Percentiles rank a stretch among this genome's conserved stretches.
Conservation (phyloP, 331 rosid genomes). For the Quercus lobata region DNA sequence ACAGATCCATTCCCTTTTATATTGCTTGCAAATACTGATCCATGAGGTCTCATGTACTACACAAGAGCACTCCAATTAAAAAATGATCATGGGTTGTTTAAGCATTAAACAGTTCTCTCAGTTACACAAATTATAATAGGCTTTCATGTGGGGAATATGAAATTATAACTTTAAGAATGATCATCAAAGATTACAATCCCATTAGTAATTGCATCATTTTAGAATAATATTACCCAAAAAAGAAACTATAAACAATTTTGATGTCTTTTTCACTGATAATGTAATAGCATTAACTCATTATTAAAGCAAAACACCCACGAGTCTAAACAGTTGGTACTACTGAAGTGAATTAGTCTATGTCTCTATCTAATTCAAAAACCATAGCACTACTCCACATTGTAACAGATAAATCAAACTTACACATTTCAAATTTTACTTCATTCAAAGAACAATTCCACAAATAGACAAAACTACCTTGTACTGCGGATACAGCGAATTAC, state of each 20-base stretch:
- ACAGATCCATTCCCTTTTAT: slow-evolving; percentile 19
- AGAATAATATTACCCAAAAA: neutral
- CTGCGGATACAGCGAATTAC: slow-evolving; percentile 9
- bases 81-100: slow-evolving; percentile 9
- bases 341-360: neutral
- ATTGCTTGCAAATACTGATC: slow-evolving; percentile 28
- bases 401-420: neutral
- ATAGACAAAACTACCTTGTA: slow-evolving; percentile 10
- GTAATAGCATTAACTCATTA: neutral
- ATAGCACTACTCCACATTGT: neutral
- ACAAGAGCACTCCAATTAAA: slow-evolving; percentile 23
- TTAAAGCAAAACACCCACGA: neutral
- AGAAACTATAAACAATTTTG: neutral
- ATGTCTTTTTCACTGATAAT: neutral
- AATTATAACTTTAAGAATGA: neutral
- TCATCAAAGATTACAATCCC: neutral
- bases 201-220: neutral
- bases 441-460: neutral
- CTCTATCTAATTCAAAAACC: neutral
- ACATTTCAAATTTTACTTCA: neutral
- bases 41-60: slow-evolving; percentile 42
- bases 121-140: neutral
- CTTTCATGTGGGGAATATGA: neutral
- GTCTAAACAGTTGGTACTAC: neutral
- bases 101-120: slow-evolving; percentile 1